These are phyloP conservation scores for Zalaria sp. DNA, from an alignment of 2,329 filamentous ascomycete genomes.

Conservation along the genomic window DNA sequence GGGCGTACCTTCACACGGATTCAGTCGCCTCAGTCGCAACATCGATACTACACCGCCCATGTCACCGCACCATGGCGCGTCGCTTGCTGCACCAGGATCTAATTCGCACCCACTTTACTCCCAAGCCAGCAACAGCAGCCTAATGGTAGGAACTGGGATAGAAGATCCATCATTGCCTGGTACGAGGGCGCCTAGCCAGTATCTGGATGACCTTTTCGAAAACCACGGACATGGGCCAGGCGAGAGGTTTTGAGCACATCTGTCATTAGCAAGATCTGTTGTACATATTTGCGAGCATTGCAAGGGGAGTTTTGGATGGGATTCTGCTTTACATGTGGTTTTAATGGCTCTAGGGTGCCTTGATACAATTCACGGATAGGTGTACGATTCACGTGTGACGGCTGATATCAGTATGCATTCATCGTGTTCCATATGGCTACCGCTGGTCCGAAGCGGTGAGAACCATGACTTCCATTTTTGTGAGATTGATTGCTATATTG, in stretches of 20 bases:
- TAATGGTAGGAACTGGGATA: constrained; percentile 13
- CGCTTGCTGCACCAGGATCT: too few species aligned
- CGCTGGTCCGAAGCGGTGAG: too few species aligned
- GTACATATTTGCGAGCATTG: not conserved
- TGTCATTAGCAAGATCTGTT: not conserved
- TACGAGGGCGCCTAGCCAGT: constrained; percentile 71
- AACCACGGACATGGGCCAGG: constrained; percentile 39
- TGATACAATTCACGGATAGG: too few species aligned
- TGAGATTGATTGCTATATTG: too few species aligned
- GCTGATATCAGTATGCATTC: too few species aligned
- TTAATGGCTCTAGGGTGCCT: too few species aligned
- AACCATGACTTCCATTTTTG: too few species aligned
- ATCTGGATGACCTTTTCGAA: constrained; percentile 78
- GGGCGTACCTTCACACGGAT: constrained; percentile 21
- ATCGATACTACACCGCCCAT: constrained; percentile 13
- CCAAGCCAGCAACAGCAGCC: constrained; percentile 21
- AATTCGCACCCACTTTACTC: constrained; percentile 11
- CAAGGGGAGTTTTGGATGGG: not conserved
- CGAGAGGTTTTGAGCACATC: constrained; percentile 5
- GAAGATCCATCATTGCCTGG: constrained; percentile 39
- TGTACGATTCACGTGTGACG: too few species aligned
- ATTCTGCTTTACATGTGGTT: too few species aligned
- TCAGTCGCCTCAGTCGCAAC: constrained; percentile 13
- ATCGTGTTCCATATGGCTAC: too few species aligned
- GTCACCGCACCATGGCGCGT: not conserved